Evolutionary conservation across 148 eudicot species (phyloP), one percentile per base, ranked within the genome.

Genomic region (Tetragonia tetragonoides): DNA sequence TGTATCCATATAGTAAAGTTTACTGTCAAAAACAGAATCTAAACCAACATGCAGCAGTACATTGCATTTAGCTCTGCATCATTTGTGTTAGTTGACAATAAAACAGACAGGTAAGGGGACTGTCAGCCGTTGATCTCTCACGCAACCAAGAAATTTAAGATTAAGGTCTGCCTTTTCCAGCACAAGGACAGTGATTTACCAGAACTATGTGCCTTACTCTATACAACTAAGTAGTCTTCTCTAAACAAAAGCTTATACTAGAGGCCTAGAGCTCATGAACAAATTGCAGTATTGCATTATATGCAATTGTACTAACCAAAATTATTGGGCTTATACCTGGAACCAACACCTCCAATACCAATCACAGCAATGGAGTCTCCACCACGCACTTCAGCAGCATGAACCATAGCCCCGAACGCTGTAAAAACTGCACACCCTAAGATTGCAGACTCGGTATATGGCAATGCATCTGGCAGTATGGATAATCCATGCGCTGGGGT

Each of bases 341-440:
- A 91, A 80, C 99, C 99, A 84, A 96, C 99, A 79, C 99, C 99
- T 72, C 99, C 99, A 42, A 93, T 88, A 64, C 99, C 99, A 77
- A 96, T 93, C 62, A 96, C 95, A 69, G 99, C 99, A 86, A 96
- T 73, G 18, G 99, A 78, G 81, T 96, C 98, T 77, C 99, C 99
- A 72, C 97, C 91, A 59, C 95, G 94, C 74, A 96, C 82, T 83
- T 88, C 85, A 77, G 99, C 99, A 69, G 99, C 99, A 91, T 96
- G 99, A 84, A 89, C 95, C 97, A 96, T 90, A 56, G 99, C 98
- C 76, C 99, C 99, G 81, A 90, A 96, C 77, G 99, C 99, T 41
- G 99, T 96, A 80, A 96, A 96, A 79, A 96, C 98, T 66, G 99
- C 99, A 90, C 99, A 96, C 40, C 99, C 99, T 83, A 96, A 74